Conservation (phyloP, 768 basidiomycete genomes). For the Podaxis pistillaris region DNA sequence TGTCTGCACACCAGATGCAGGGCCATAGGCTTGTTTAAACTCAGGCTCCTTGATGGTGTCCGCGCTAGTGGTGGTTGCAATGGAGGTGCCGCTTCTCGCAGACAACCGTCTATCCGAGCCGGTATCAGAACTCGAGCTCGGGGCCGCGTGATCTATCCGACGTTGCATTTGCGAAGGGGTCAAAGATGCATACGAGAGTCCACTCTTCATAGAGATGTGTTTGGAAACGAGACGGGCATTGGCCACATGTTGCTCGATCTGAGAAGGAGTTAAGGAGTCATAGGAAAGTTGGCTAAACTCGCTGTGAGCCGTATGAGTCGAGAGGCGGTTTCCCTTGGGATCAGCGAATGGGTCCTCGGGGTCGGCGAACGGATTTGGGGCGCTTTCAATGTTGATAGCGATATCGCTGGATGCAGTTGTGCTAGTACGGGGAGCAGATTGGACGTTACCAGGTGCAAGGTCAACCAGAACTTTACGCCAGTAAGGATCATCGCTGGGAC, state of each 20-base stretch:
- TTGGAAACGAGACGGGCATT: background rate
- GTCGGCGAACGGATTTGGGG: slow-evolving; percentile 4
- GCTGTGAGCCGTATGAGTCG: background rate
- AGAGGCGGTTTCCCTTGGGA: background rate
- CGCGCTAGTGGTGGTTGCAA: background rate
- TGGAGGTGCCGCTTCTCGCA: background rate
- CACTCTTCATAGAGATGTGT: slow-evolving; percentile 3
- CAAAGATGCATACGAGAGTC: slow-evolving; percentile 1
- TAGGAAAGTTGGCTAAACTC: background rate
- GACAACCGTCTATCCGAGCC: background rate
- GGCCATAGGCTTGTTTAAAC: background rate
- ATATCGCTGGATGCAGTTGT: slow-evolving; percentile 1
- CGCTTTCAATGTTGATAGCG: background rate
- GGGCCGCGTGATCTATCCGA: background rate
- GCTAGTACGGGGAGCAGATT: background rate
- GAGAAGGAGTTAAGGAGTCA: slow-evolving; percentile 7
- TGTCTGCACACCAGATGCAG: background rate
- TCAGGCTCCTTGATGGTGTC: background rate
- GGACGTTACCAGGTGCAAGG: background rate
- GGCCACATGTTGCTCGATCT: background rate
- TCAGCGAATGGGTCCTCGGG: slow-evolving; percentile 10
- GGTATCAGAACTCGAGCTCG: background rate
- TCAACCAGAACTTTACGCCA: background rate
- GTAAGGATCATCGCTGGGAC: slow-evolving; percentile 7
- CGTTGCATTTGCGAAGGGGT: slow-evolving; percentile 7